These are phyloP conservation scores for Chenopodium quinoa DNA, from an alignment of 148 eudicot genomes.

Conservation along the genomic window DNA sequence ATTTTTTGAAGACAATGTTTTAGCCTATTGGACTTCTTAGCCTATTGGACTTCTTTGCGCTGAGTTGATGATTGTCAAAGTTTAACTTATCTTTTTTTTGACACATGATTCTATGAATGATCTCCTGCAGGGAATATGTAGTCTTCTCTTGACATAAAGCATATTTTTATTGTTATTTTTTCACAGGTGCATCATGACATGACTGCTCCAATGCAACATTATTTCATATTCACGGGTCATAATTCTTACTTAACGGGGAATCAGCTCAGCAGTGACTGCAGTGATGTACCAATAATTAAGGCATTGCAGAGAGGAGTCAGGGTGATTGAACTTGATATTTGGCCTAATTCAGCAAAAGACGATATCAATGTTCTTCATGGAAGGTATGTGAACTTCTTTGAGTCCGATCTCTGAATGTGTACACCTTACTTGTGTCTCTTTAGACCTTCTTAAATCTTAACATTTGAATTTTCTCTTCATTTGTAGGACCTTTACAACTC, in stretches of 20 bases:
- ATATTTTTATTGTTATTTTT: slow-evolving; percentile 4
- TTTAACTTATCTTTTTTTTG: neutral
- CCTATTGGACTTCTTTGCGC: neutral
- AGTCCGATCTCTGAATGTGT: neutral
- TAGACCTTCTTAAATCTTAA: neutral
- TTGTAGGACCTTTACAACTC: slow-evolving; percentile 84
- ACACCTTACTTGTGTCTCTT: neutral
- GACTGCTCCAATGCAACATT: slow-evolving; percentile 95
- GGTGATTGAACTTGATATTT: slow-evolving; percentile 91
- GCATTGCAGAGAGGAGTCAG: slow-evolving; percentile 84
- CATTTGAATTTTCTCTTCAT: slow-evolving; percentile 9
- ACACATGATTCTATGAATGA: neutral
- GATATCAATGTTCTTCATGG: slow-evolving; percentile 91
- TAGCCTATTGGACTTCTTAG: neutral
- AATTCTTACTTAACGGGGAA: slow-evolving; percentile 92
- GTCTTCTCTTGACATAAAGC: slow-evolving; percentile 27
- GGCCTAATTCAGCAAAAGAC: slow-evolving; percentile 89
- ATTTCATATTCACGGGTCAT: slow-evolving; percentile 92
- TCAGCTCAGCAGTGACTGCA: slow-evolving; percentile 90
- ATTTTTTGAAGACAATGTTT: neutral
- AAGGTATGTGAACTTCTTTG: slow-evolving; percentile 51
- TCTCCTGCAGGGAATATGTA: neutral
- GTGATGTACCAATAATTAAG: slow-evolving; percentile 80
- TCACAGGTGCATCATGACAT: slow-evolving; percentile 97
- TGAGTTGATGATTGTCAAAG: neutral